phyloP scores from a whole-genome alignment of 441 rosid species.

The Erodium trifolium region DNA sequence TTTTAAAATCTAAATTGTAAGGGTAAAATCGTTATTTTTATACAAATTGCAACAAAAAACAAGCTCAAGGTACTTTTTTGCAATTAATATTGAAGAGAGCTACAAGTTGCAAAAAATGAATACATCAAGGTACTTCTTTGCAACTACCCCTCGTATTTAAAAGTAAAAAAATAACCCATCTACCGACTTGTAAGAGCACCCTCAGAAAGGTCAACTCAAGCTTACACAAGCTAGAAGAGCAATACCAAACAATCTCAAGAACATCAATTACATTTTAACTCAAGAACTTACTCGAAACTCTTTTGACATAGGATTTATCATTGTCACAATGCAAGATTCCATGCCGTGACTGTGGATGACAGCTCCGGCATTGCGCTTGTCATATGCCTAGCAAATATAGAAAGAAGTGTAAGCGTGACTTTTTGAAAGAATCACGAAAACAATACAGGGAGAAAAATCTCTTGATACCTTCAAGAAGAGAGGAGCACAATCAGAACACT shows the following conservation, averaged over 20 bases:
- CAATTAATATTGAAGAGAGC: too few species aligned
- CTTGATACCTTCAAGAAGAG: conserved; percentile 73
- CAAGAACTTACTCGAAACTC: conserved; percentile 63
- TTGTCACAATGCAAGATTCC: conserved; percentile 88
- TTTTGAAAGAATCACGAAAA: conserved; percentile 15
- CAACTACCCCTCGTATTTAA: not conserved
- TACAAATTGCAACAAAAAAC: too few species aligned
- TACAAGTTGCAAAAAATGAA: too few species aligned
- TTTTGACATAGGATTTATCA: conserved; percentile 71
- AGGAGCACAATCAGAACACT: conserved; percentile 92
- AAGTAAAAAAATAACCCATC: not conserved
- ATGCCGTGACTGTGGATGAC: conserved; percentile 97
- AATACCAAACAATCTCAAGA: not conserved
- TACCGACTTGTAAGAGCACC: not conserved
- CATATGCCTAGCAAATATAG: conserved; percentile 52
- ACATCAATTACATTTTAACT: not conserved
- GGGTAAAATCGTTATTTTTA: too few species aligned
- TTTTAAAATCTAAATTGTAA: too few species aligned
- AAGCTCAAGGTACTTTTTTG: too few species aligned
- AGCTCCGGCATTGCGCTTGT: conserved; percentile 88
- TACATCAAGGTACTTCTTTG: too few species aligned
- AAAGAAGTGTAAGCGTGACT: conserved; percentile 7
- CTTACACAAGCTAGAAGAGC: not conserved
- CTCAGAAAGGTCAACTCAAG: not conserved
- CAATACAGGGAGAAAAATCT: not conserved